Percentiles rank a stretch among this genome's conserved stretches.
Evolutionary conservation across 2,329 filamentous ascomycete species (phyloP).

Genomic region (Alternaria conjuncta): DNA sequence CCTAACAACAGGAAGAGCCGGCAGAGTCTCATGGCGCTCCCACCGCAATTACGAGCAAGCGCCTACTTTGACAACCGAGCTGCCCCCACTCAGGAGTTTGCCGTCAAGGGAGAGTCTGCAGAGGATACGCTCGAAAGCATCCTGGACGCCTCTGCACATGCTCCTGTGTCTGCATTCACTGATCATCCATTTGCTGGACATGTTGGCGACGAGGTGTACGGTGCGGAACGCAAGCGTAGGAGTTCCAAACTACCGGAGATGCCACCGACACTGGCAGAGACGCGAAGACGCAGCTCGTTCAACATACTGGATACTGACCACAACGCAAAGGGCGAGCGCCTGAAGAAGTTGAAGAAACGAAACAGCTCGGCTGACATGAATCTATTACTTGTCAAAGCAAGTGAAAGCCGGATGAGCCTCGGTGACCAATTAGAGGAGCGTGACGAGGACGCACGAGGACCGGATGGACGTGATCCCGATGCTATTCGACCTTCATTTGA

Average conservation of each 20-base stretch:
- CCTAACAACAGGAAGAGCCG: slow-evolving; percentile 39
- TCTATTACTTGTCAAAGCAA: slow-evolving; percentile 39
- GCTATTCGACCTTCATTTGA: slow-evolving; percentile 23
- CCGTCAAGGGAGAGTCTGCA: slow-evolving; percentile 76
- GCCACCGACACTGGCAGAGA: slow-evolving; percentile 29
- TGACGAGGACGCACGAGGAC: slow-evolving; percentile 40
- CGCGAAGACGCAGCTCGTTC: slow-evolving; percentile 47
- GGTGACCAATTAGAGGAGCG: slow-evolving; percentile 39
- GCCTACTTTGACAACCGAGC: slow-evolving; percentile 79
- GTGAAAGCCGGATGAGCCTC: slow-evolving; percentile 47
- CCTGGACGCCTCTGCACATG: slow-evolving; percentile 83
- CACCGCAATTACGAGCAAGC: slow-evolving; percentile 87
- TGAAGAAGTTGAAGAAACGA: slow-evolving; percentile 52
- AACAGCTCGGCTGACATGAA: slow-evolving; percentile 50
- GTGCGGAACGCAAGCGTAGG: slow-evolving; percentile 53
- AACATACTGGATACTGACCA: slow-evolving; percentile 48
- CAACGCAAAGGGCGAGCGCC: slow-evolving; percentile 42
- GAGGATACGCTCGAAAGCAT: slow-evolving; percentile 90
- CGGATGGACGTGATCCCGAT: slow-evolving; percentile 22
- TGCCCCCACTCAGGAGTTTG: slow-evolving; percentile 60
- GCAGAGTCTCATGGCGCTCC: slow-evolving; percentile 63
- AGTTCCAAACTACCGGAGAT: slow-evolving; percentile 42
- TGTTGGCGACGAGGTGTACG: slow-evolving; percentile 77
- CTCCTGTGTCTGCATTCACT: slow-evolving; percentile 89
- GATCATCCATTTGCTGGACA: slow-evolving; percentile 84